These are phyloP conservation scores for Pleomassaria siparia DNA, from an alignment of 2,329 filamentous ascomycete species.

Conservation along the genomic window DNA sequence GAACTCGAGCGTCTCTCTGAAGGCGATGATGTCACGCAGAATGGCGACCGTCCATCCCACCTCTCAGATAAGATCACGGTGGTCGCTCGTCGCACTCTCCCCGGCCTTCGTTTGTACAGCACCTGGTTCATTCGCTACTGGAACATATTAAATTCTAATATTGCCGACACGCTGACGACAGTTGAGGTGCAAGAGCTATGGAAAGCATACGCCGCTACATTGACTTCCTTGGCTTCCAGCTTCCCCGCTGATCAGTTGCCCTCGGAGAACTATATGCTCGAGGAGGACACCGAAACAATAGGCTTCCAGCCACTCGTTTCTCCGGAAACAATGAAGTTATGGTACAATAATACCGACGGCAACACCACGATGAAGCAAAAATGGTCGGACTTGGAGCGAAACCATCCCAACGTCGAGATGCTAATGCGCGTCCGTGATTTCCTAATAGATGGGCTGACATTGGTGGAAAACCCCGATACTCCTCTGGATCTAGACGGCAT, in stretches of 20 bases:
- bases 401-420: slow-evolving; percentile 65
- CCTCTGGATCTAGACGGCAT: slow-evolving; percentile 52
- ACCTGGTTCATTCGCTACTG: slow-evolving; percentile 65
- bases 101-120: slow-evolving; percentile 67
- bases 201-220: slow-evolving; percentile 64
- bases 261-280: slow-evolving; percentile 62
- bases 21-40: slow-evolving; percentile 49
- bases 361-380: slow-evolving; percentile 53
- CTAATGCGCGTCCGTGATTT: slow-evolving; percentile 66
- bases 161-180: slow-evolving; percentile 56
- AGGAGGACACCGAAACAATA: slow-evolving; percentile 68
- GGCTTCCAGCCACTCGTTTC: slow-evolving; percentile 64
- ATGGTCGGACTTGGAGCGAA: slow-evolving; percentile 56
- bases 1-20: slow-evolving; percentile 64
- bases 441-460: slow-evolving; percentile 60
- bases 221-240: slow-evolving; percentile 60
- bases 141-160: slow-evolving; percentile 55
- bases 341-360: slow-evolving; percentile 44
- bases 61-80: slow-evolving; percentile 57
- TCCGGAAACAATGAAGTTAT: slow-evolving; percentile 53
- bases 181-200: slow-evolving; percentile 64
- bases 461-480: slow-evolving; percentile 55
- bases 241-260: slow-evolving; percentile 61
- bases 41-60: slow-evolving; percentile 34
- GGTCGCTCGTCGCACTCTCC: slow-evolving; percentile 62